Evolutionary conservation across 257 asterid genomes (phyloP), one percentile per base, ranked within the genome.

Genomic region (Penstemon newberryi): DNA sequence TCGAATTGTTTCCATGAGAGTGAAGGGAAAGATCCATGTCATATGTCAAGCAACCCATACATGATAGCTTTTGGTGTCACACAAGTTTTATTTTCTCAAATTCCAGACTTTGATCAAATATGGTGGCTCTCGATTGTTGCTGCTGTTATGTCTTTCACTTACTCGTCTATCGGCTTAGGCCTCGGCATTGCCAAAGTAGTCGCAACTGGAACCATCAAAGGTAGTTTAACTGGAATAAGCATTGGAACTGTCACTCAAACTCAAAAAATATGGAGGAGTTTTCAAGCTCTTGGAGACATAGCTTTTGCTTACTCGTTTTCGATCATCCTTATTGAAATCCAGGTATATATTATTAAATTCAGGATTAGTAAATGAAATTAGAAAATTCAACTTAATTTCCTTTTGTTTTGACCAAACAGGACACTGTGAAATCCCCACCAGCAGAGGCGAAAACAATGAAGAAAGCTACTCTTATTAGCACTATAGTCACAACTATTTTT

Each of bases 161-260:
- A 83, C 72, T 83, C 88, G 6, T 70, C 85, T 5, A 78, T 83
- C 19, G 88, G 86, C 55, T 52, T 83, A 61, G 88, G 78, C 82
- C 86, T 83, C 2, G 86, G 86, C 68, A 60, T 81, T 7, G 81
- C 72, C 33, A 47, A 74, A 71, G 80, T 79, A 3, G 81, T 78
- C 72, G 85, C 79, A 7, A 74, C 8, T n/a, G 85, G 88, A 15
- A 55, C 46, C 71, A 71, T 83, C 57, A 78, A 76, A 69, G 88
- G 88, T 0, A 83, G 88, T 58, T 67, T 83, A 11, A 83, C 88
- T 4, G 88, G 88, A 61, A 83, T 80, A 60, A 78, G 88, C 86
- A 76, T 83, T 36, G 86, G 88, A 61, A 63, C 86, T 0, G 86
- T 83, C 41, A 80, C 88, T 6, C 59, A 76, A 60, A 80, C 85